Evolutionary conservation across 257 asterid genomes (phyloP), one percentile per base, ranked within the genome.

Genomic region (Salvia hispanica): DNA sequence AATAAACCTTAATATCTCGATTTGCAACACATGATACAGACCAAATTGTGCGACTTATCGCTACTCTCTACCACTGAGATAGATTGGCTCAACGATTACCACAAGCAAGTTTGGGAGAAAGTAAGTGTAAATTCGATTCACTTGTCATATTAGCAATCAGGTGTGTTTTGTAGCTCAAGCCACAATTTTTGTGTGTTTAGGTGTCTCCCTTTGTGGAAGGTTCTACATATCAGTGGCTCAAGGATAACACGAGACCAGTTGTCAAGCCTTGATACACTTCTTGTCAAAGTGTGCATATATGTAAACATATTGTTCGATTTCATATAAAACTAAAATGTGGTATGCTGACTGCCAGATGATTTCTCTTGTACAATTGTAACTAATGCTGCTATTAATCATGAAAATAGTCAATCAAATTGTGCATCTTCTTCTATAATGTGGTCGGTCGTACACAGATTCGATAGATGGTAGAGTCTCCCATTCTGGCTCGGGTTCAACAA

Each of bases 101-200:
- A 93, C 64, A 61, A 76, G 50, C 92, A 85, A 81, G 96, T 91
- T 37, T 93, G 99, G 99, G 95, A 93, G 73, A 93, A 90, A 92
- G 98, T 88, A 68, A 67, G 77, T 34, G 52, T 43, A 64, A 15
- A 39, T 50, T 37, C 25, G 62, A 47, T 51, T 18, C 13, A 40
- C 3, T 36, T 56, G 56, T 21, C 64, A 52, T 51, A 12, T 12
- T 16, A 33, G 7, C 18, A 48, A 31, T 34, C 31, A 25, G 31
- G 15, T 46, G 13, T n/a, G 18, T 69, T 15, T 40, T 51, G 6
- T 42, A 78, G 47, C 62, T 54, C 52, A 40, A 52, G 43, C 47
- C 72, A 13, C 18, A 28, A 25, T 50, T 59, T 12, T 25, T 4
- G 18, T 36, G 4, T 21, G 9, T 5, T 12, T 54, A 90, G 98